Conservation (phyloP, 1,139 yeast genomes). For the Geotrichum reessii region DNA sequence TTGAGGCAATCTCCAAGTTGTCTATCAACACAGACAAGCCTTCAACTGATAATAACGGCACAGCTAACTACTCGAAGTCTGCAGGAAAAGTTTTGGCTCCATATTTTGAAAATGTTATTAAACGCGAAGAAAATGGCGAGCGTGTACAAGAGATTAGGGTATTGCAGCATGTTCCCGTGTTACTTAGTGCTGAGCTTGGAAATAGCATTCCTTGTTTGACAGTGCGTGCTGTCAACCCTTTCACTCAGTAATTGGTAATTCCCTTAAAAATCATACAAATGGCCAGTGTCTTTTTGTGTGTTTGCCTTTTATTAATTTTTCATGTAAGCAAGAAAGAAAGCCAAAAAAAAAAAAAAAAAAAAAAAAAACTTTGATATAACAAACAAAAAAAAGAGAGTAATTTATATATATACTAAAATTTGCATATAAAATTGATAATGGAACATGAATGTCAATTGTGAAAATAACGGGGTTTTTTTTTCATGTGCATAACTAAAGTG, state of each 20-base stretch:
- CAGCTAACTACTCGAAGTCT: constrained; percentile 25
- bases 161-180: constrained; percentile 71
- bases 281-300: neutral
- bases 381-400: too few species aligned
- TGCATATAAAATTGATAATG: too few species aligned
- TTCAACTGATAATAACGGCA: constrained; percentile 30
- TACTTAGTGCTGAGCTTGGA: constrained; percentile 87
- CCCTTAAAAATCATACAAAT: neutral
- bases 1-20: constrained; percentile 20
- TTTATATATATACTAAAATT: too few species aligned
- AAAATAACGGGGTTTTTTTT: too few species aligned
- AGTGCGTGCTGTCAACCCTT: constrained; percentile 90
- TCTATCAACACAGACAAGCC: constrained; percentile 13
- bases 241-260: constrained; percentile 39
- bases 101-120: constrained; percentile 50
- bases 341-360: too few species aligned
- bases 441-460: too few species aligned
- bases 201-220: constrained; percentile 88
- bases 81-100: constrained; percentile 45
- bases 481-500: too few species aligned
- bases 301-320: neutral
- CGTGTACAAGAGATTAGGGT: constrained; percentile 76
- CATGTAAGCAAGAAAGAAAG: too few species aligned
- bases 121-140: constrained; percentile 51
- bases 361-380: too few species aligned